Conservation (phyloP, 2,329 filamentous ascomycete species). For the Madurella mycetomatis region DNA sequence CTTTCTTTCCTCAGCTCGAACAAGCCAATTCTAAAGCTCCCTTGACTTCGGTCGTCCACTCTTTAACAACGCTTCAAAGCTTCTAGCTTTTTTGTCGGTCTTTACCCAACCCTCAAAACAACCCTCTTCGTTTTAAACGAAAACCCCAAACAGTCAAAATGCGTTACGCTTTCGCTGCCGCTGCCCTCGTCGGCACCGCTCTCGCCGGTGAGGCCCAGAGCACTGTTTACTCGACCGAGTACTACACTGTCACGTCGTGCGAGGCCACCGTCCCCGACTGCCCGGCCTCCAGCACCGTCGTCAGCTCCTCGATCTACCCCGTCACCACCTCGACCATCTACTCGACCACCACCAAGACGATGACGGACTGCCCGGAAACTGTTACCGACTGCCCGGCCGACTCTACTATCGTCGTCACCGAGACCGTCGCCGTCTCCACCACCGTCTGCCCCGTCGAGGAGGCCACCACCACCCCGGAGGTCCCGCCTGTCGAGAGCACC, state of each 20-base stretch:
- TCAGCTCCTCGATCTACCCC: slow-evolving; percentile 30
- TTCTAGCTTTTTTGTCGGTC: slow-evolving; percentile 29
- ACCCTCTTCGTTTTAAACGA: slow-evolving; percentile 20
- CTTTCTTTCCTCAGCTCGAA: slow-evolving; percentile 33
- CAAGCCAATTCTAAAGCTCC: slow-evolving; percentile 32
- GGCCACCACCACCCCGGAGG: slow-evolving; percentile 12
- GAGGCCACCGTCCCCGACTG: slow-evolving; percentile 51
- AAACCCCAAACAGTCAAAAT: slow-evolving; percentile 46
- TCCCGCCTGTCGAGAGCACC: slow-evolving; percentile 20
- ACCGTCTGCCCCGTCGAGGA: slow-evolving; percentile 38
- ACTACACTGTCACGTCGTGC: slow-evolving; percentile 59
- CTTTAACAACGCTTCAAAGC: slow-evolving; percentile 31
- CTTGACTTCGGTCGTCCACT: slow-evolving; percentile 42
- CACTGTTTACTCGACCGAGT: slow-evolving; percentile 55
- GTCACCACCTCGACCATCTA: slow-evolving; percentile 48
- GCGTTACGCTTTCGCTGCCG: slow-evolving; percentile 54
- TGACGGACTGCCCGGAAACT: slow-evolving; percentile 57
- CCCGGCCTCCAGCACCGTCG: slow-evolving; percentile 33
- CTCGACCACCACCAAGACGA: slow-evolving; percentile 54
- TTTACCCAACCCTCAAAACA: slow-evolving; percentile 21
- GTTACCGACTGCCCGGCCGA: slow-evolving; percentile 58
- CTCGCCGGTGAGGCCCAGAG: slow-evolving; percentile 30
- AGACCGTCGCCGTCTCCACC: slow-evolving; percentile 40
- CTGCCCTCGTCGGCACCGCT: slow-evolving; percentile 46
- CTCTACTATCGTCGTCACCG: slow-evolving; percentile 36